Conservation (phyloP, 768 basidiomycete species). For the Auriscalpium orientale region DNA sequence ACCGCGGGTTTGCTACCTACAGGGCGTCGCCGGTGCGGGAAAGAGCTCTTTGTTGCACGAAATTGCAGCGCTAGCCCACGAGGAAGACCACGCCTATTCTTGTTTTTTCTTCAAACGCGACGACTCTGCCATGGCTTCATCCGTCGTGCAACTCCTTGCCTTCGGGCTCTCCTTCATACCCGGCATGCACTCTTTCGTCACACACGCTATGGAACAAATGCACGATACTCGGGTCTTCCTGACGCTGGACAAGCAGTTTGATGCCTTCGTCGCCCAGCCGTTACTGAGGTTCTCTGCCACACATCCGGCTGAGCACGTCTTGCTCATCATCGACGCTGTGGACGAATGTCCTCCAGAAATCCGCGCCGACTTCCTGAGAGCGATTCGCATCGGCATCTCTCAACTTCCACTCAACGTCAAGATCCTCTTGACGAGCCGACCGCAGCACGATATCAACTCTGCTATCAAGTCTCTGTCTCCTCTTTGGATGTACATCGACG, state of each 20-base stretch:
- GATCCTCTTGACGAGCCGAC: slow-evolving; percentile 12
- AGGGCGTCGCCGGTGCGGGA: slow-evolving; percentile 15
- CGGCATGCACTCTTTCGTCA: slow-evolving; percentile 3
- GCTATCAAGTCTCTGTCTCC: background rate
- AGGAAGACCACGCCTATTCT: slow-evolving; percentile 6
- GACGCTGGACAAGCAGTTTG: slow-evolving; percentile 13
- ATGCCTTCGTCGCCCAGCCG: slow-evolving; percentile 6
- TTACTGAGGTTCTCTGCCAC: slow-evolving; percentile 1
- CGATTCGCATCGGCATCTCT: background rate
- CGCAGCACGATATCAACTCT: slow-evolving; percentile 4
- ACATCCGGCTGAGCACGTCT: background rate
- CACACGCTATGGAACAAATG: slow-evolving; percentile 3
- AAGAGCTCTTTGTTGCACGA: slow-evolving; percentile 16
- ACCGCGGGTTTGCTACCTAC: slow-evolving; percentile 10
- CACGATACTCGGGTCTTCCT: background rate
- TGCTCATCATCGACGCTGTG: slow-evolving; percentile 14
- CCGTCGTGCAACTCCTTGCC: slow-evolving; percentile 11
- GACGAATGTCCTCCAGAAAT: slow-evolving; percentile 12
- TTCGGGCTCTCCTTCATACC: slow-evolving; percentile 10
- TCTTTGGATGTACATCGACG: background rate
- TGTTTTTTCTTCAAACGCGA: slow-evolving; percentile 16
- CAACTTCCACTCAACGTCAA: slow-evolving; percentile 11
- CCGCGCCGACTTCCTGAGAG: slow-evolving; percentile 3
- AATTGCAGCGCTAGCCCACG: slow-evolving; percentile 8
- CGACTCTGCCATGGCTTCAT: slow-evolving; percentile 3